Evolutionary conservation across 2,329 filamentous ascomycete genomes (phyloP).

Genomic region (Diplodia seriata): DNA sequence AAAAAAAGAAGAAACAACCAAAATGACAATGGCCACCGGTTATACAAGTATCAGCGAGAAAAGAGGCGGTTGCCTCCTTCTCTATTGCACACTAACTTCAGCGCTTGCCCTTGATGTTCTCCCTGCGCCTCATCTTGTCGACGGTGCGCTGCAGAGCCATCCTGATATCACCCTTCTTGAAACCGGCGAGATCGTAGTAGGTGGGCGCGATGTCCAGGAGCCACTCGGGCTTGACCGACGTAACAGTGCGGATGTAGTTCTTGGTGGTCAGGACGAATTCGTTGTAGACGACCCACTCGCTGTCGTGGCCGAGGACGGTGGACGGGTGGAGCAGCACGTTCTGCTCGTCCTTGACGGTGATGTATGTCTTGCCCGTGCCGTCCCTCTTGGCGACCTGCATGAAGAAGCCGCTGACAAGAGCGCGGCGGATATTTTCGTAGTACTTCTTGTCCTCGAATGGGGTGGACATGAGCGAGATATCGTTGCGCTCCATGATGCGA

Average conservation of each 20-base stretch:
- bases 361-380: slow-evolving; percentile 84
- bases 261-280: slow-evolving; percentile 98
- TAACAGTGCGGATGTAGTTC: slow-evolving; percentile 96
- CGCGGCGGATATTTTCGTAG: slow-evolving; percentile 94
- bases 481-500: slow-evolving; percentile 94
- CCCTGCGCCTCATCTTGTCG: slow-evolving; percentile 56
- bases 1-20: neutral
- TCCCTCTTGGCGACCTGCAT: slow-evolving; percentile 95
- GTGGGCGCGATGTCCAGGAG: slow-evolving; percentile 91
- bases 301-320: slow-evolving; percentile 85
- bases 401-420: slow-evolving; percentile 94
- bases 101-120: slow-evolving; percentile 27
- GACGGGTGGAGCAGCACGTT: slow-evolving; percentile 91
- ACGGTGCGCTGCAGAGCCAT: slow-evolving; percentile 63
- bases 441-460: slow-evolving; percentile 95
- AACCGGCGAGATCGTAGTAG: slow-evolving; percentile 87
- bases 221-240: slow-evolving; percentile 92
- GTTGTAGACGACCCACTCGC: slow-evolving; percentile 97
- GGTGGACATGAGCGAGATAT: slow-evolving; percentile 84
- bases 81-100: neutral
- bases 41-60: neutral
- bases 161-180: slow-evolving; percentile 86
- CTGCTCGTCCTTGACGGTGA: slow-evolving; percentile 96
- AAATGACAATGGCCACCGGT: neutral
- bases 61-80: too few relatives aligned